Evolutionary conservation across 2,329 filamentous ascomycete species (phyloP), one percentile per base, ranked within the genome.

Genomic region (Apiospora rasikravindrae): DNA sequence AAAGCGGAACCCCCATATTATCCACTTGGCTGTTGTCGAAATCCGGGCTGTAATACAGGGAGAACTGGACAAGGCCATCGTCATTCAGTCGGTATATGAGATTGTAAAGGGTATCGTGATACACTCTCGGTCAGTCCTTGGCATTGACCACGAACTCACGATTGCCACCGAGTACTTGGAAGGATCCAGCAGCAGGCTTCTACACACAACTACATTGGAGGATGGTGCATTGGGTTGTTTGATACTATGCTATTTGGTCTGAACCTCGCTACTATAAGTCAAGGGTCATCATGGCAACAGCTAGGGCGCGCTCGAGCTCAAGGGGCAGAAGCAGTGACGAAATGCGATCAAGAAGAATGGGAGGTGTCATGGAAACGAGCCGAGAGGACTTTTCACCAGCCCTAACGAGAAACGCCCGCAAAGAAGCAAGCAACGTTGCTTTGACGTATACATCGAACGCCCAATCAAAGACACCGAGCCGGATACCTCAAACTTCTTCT

Each of bases 401-500:
- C 42, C 70, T 77, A 70, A 77, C 75, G 72, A 76, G 75, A 69
- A 75, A 72, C 19, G 71, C 77, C 29, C 78, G 74, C n/a, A 81
- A 76, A 73, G 78, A 78, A 70, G 66, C 73, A 22, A 78, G 78
- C 57, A 77, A 73, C 70, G 72, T 70, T 26, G 73, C 74, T 4
- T 37, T 72, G 67, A 71, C 71, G 8, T 51, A 67, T 33, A 67
- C 75, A 33, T 73, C 78, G 72, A 78, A 69, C 22, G 70, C 74
- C 24, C 80, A 77, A 47, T 69, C 74, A n/a, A 79, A 74, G 69
- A 67, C 72, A 49, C 76, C 81, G 14, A 84, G 80, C 75, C 82
- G 80, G 69, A 80, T 83, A 74, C 82, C 84, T 13, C 83, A 84
- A 70, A 81, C 78, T 44, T 74, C 76, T 22, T 75, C 80, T 14